These are phyloP conservation scores for Globisporangium splendens DNA, from an alignment of 352 stramenopile genomes.

Conservation along the genomic window DNA sequence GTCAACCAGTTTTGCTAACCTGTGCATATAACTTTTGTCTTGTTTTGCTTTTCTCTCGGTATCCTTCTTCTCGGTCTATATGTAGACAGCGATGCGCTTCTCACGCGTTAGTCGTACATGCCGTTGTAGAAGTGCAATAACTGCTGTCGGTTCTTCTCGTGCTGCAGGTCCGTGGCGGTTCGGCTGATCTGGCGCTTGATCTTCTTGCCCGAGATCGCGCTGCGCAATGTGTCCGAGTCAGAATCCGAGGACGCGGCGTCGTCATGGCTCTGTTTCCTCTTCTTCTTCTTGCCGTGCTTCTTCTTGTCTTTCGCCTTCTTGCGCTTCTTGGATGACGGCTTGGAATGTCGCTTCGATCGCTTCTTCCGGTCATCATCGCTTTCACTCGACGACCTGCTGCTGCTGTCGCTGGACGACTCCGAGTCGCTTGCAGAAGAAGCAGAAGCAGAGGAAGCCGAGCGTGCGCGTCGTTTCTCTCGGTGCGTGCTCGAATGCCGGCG, in stretches of 20 bases:
- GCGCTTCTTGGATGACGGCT: constrained; percentile 22
- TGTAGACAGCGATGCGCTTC: too few relatives aligned
- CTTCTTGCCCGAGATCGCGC: constrained; percentile 84
- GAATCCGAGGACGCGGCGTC: constrained; percentile 30
- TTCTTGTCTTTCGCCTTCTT: constrained; percentile 20
- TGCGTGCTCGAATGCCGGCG: background rate
- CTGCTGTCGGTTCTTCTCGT: constrained; percentile 72
- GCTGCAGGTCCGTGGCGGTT: constrained; percentile 52
- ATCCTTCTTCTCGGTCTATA: background rate
- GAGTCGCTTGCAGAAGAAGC: constrained; percentile 24
- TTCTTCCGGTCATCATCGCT: constrained; percentile 19
- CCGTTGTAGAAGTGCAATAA: constrained; percentile 86
- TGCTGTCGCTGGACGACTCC: constrained; percentile 19
- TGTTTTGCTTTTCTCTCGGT: background rate
- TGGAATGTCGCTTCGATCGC: background rate
- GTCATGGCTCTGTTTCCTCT: constrained; percentile 26
- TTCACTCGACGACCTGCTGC: constrained; percentile 16
- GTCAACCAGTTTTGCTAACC: background rate
- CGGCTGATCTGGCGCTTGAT: constrained; percentile 77
- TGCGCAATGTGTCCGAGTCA: constrained; percentile 71
- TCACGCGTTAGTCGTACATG: constrained; percentile 63
- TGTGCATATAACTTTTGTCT: constrained; percentile 12
- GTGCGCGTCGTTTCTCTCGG: constrained; percentile 1
- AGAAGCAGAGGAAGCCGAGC: constrained; percentile 11
- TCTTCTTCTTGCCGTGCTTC: constrained; percentile 37